A percentile compares a stretch with the other conserved stretches of the same genome.
These are phyloP conservation scores for Amoeboaphelidium protococcarum DNA, from an alignment of 371 early-diverging fungal genomes.

Conservation along the genomic window DNA sequence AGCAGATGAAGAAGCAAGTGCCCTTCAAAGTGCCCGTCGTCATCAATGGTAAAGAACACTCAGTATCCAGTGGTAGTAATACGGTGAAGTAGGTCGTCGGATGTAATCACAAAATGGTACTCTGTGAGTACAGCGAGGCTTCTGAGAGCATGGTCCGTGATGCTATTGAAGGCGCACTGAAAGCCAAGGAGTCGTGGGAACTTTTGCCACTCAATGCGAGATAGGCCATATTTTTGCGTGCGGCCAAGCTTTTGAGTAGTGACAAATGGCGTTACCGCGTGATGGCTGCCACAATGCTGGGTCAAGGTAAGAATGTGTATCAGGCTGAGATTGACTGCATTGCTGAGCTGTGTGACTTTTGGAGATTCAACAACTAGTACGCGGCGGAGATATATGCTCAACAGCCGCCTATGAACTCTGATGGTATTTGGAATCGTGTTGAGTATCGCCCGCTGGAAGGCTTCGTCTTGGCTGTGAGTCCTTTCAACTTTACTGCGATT, in stretches of 20 bases:
- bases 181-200: conserved; percentile 68
- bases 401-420: conserved; percentile 75
- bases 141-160: conserved; percentile 3
- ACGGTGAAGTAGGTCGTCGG: conserved; percentile 35
- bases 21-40: too few species aligned
- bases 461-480: conserved; percentile 82
- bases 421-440: conserved; percentile 71
- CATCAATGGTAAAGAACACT: too few species aligned
- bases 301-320: conserved; percentile 95
- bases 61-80: background rate
- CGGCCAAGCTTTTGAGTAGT: conserved; percentile 65
- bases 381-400: conserved; percentile 74
- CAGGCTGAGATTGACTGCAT: conserved; percentile 95
- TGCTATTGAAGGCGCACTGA: conserved; percentile 74
- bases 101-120: conserved; percentile 45
- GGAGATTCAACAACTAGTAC: conserved; percentile 82
- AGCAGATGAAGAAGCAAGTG: conserved; percentile 8
- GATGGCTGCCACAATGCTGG: conserved; percentile 87
- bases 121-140: conserved; percentile 65
- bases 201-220: conserved; percentile 78
- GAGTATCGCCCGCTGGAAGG: conserved; percentile 92
- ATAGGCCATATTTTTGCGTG: conserved; percentile 86
- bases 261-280: conserved; percentile 72
- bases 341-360: conserved; percentile 77
- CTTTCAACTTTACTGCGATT: conserved; percentile 97